A percentile compares a stretch with the other conserved stretches of the same genome.
Conservation (phyloP, 495 filamentous ascomycete species). For the Aspergillus baeticus region DNA sequence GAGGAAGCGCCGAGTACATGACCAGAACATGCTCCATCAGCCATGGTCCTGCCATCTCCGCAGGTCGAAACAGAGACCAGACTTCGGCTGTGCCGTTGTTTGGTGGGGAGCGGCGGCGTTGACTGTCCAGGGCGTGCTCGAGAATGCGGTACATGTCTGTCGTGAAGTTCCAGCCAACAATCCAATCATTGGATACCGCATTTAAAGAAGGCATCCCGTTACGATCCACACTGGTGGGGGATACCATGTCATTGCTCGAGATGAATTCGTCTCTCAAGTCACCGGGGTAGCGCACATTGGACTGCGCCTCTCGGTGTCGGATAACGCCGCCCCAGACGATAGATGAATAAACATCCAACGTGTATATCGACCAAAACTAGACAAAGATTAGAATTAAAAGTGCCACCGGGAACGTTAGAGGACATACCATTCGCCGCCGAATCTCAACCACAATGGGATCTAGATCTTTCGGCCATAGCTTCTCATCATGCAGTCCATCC, state of each 20-base stretch:
- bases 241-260: neutral
- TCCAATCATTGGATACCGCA: neutral
- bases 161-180: constrained; percentile 2
- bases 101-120: neutral
- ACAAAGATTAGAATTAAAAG: neutral
- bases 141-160: constrained; percentile 5
- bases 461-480: neutral
- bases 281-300: constrained; percentile 1
- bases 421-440: neutral
- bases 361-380: constrained; percentile 6
- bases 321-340: constrained; percentile 4
- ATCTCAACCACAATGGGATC: neutral
- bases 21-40: constrained; percentile 1
- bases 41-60: neutral
- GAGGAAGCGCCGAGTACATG: neutral
- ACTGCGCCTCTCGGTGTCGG: constrained; percentile 5
- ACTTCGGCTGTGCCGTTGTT: neutral
- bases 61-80: neutral
- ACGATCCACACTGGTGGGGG: neutral
- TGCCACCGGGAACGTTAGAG: neutral
- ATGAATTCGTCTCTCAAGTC: neutral
- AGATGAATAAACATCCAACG: constrained; percentile 1
- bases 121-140: neutral
- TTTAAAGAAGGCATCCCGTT: no score
- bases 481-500: constrained; percentile 3